phyloP scores from a whole-genome alignment of 352 stramenopile species.

The Phytophthora boehmeriae region DNA sequence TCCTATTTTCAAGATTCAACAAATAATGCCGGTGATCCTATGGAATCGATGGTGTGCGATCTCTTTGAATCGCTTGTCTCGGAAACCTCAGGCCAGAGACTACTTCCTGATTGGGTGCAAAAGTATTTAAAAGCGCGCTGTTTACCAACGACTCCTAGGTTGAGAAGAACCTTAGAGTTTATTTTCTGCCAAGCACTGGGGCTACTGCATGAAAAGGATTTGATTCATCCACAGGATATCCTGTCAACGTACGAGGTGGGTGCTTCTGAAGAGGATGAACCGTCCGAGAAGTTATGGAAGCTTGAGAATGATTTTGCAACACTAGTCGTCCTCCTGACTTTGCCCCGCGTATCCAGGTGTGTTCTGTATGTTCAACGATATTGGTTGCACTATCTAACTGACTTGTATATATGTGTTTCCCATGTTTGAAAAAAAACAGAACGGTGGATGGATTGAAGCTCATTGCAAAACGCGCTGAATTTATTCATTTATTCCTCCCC shows the following conservation, averaged over 20 bases:
- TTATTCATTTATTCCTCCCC: slow-evolving; percentile 71
- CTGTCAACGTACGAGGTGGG: slow-evolving; percentile 35
- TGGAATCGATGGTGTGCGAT: slow-evolving; percentile 33
- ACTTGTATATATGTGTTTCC: slow-evolving; percentile 1
- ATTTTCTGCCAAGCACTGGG: slow-evolving; percentile 52
- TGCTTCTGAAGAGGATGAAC: slow-evolving; percentile 4
- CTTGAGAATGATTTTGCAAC: slow-evolving; percentile 65
- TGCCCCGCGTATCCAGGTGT: slow-evolving; percentile 66
- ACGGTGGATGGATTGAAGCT: slow-evolving; percentile 65
- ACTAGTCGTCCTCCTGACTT: slow-evolving; percentile 66
- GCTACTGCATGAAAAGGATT: slow-evolving; percentile 56
- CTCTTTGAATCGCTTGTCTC: slow-evolving; percentile 35
- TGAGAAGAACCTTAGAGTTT: slow-evolving; percentile 33
- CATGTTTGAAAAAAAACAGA: too few species aligned
- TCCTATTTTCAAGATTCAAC: slow-evolving; percentile 34
- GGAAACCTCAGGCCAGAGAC: slow-evolving; percentile 14
- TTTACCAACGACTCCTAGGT: slow-evolving; percentile 24
- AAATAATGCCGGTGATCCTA: slow-evolving; percentile 12
- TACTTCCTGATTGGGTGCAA: slow-evolving; percentile 57
- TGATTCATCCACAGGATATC: slow-evolving; percentile 47
- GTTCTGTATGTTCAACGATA: neutral
- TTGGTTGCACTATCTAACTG: neutral
- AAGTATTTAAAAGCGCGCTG: slow-evolving; percentile 57
- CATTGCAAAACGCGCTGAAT: slow-evolving; percentile 51
- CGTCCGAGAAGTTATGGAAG: slow-evolving; percentile 18